Base-by-base conservation (phyloP, 2,329 filamentous ascomycete genomes). In the Fusarium torreyae region DNA sequence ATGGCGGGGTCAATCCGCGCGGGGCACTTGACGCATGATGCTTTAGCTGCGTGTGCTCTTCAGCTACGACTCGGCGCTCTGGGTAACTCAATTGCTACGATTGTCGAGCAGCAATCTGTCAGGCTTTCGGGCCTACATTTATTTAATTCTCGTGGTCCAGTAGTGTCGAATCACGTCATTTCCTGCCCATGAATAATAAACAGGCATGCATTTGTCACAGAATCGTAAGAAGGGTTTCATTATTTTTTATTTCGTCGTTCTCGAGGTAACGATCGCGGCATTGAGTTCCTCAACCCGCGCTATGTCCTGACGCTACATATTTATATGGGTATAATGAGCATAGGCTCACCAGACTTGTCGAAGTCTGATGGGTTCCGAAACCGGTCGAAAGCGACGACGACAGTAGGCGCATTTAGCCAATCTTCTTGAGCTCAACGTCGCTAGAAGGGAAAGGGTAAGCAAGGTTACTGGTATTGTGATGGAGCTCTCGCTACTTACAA, bases 401-500 rank as follows among this genome's bases (percentile, higher is more conserved):
- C 33, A 28, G 26, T 45, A 24, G 6, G 14, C 10, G 14, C 18
- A 60, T 57, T 76, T 81, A 83, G 28, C 87, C 85, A 82, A 92
- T 88, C 50, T 81, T 85, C 81, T 91, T 88, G 71, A 93, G 87
- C 80, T 91, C 83, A 70, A 93, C 89, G 71, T 92, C 89, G 79
- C 90, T 92, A 72, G 45, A 31, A 10, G 28, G 36, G 14, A n/a
- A 7, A 44, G 24, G 9, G 51, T 71, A 59, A 74, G 64, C 40
- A 54, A 38, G 7, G 15, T 9, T 28, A 1, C 0, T 15, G 13
- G 24, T 24, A 26, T 9, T 20, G 8, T n/a, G 24, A n/a, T 13
- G 43, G 45, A 13, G 42, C 33, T 28, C 39, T n/a, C n/a, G 20
- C n/a, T n/a, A 67, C 92, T 86, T 87, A 96, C 93, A 97, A 97